Conservation (phyloP, 169 alveolate genomes). For the Plasmodium malariae region DNA sequence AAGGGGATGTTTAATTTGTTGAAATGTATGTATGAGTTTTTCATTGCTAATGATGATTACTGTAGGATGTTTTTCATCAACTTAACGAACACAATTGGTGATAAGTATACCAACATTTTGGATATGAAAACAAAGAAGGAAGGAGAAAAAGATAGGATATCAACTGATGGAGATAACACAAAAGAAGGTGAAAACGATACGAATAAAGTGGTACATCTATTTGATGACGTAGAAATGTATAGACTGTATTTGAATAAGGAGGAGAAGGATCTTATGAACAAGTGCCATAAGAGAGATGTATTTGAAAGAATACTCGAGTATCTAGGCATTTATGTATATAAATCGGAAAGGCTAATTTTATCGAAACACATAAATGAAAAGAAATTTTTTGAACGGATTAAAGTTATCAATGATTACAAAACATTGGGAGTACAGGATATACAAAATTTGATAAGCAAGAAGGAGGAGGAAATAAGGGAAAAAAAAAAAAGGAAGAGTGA, state of each 20-base stretch:
- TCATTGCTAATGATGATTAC: slow-evolving; percentile 34
- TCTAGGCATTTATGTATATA: slow-evolving; percentile 18
- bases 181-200: neutral
- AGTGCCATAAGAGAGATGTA: slow-evolving; percentile 1
- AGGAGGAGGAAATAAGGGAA: slow-evolving; percentile 45
- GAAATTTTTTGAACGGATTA: slow-evolving; percentile 17
- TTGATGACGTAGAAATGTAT: slow-evolving; percentile 2
- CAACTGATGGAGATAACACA: neutral
- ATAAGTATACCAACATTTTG: slow-evolving; percentile 5
- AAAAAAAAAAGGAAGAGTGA: slow-evolving; percentile 51
- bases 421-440: slow-evolving; percentile 38
- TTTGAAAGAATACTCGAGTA: slow-evolving; percentile 2
- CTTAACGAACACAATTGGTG: slow-evolving; percentile 30
- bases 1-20: slow-evolving; percentile 44
- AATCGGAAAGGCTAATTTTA: slow-evolving; percentile 10
- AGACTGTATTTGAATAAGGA: slow-evolving; percentile 16
- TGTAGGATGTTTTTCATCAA: slow-evolving; percentile 51
- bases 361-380: slow-evolving; percentile 57
- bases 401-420: slow-evolving; percentile 39
- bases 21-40: slow-evolving; percentile 48
- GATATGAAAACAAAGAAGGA: neutral
- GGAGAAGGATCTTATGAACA: neutral
- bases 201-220: too few relatives aligned
- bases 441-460: slow-evolving; percentile 8
- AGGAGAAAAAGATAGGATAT: neutral